These are phyloP conservation scores for Nicotiana obtusifolia DNA, from an alignment of 257 asterid species.

Conservation along the genomic window DNA sequence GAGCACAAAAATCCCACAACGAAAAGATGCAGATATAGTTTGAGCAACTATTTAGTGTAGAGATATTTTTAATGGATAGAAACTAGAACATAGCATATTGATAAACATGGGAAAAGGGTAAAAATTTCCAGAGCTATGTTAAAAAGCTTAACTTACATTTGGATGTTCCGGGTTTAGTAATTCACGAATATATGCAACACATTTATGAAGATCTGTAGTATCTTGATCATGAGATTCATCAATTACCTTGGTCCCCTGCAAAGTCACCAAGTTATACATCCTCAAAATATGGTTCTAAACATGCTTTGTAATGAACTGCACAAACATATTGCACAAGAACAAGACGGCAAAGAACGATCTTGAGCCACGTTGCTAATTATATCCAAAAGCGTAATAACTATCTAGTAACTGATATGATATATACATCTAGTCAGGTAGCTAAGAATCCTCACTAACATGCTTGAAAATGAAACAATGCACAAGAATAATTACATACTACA, in stretches of 20 bases:
- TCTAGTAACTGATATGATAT: background rate
- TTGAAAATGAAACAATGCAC: background rate
- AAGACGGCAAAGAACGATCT: background rate
- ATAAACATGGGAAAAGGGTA: background rate
- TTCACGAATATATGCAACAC: constrained; percentile 55
- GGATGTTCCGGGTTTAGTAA: constrained; percentile 36
- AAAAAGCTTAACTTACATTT: constrained; percentile 39
- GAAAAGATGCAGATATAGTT: background rate
- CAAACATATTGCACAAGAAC: background rate
- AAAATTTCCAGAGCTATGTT: background rate
- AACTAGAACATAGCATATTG: background rate
- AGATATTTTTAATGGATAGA: background rate
- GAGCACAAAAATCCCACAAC: background rate
- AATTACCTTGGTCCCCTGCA: constrained; percentile 72
- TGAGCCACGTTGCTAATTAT: background rate
- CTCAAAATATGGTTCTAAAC: constrained; percentile 4
- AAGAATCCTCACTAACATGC: background rate
- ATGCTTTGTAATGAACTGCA: constrained; percentile 3
- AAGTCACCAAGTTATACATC: constrained; percentile 12
- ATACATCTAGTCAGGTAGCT: background rate
- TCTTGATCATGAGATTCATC: constrained; percentile 87
- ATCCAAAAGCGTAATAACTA: background rate
- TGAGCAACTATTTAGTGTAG: background rate
- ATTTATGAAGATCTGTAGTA: constrained; percentile 88
- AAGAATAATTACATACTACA: background rate